Conservation (phyloP, 2,329 filamentous ascomycete genomes). For the Orbilia quercus region DNA sequence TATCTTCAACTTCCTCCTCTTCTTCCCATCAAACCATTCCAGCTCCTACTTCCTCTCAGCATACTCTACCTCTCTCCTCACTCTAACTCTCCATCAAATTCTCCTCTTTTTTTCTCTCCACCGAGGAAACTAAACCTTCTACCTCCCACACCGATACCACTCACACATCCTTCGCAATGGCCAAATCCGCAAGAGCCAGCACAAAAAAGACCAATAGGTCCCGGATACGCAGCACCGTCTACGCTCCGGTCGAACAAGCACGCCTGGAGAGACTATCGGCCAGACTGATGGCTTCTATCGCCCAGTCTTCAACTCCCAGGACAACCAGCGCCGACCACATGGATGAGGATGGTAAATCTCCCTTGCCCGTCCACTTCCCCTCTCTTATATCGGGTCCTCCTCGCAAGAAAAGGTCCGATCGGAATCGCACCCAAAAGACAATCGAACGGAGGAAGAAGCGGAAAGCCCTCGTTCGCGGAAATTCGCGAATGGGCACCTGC, state of each 20-base stretch:
- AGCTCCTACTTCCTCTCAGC: conserved; percentile 10
- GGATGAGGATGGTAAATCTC: conserved; percentile 57
- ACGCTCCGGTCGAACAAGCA: conserved; percentile 55
- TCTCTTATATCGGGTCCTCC: conserved; percentile 14
- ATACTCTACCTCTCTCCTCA: neutral
- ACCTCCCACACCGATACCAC: conserved; percentile 12
- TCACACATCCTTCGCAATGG: conserved; percentile 43
- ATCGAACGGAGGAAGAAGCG: conserved; percentile 36
- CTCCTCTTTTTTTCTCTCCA: neutral
- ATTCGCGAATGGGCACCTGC: conserved; percentile 34
- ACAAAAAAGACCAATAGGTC: conserved; percentile 53
- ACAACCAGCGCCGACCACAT: conserved; percentile 52
- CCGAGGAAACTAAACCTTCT: conserved; percentile 16
- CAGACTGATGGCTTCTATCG: conserved; percentile 52
- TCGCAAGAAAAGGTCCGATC: conserved; percentile 33
- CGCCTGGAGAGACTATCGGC: conserved; percentile 53
- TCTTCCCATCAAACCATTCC: conserved; percentile 20
- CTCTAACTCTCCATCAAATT: neutral
- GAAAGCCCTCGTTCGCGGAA: conserved; percentile 30
- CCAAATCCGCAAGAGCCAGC: conserved; percentile 55
- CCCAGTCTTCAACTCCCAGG: conserved; percentile 41
- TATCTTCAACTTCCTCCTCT: conserved; percentile 16
- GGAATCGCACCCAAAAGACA: conserved; percentile 26
- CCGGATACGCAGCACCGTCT: conserved; percentile 53
- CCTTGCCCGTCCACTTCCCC: conserved; percentile 25